Conservation (phyloP, 2,329 filamentous ascomycete genomes). For the Fusarium annulatum region DNA sequence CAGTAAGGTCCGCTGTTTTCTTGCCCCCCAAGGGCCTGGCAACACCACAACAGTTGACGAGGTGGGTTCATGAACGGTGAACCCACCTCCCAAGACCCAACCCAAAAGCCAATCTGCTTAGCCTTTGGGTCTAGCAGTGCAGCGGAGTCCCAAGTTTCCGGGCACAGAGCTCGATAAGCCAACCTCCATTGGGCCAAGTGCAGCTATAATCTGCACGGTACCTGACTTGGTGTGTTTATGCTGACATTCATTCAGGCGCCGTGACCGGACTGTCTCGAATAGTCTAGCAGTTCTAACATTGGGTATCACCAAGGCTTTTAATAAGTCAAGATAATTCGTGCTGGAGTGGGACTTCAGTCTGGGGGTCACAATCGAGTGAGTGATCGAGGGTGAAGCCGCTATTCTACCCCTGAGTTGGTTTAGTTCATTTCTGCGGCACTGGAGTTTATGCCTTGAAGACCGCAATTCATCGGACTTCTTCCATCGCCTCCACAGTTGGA, state of each 20-base stretch:
- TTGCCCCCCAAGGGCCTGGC: not conserved
- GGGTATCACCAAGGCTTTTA: slow-evolving; percentile 1
- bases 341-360: slow-evolving; percentile 6
- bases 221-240: slow-evolving; percentile 22
- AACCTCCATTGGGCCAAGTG: slow-evolving; percentile 12
- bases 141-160: slow-evolving; percentile 34
- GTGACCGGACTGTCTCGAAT: slow-evolving; percentile 1
- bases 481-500: slow-evolving; percentile 4
- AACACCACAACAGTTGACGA: slow-evolving; percentile 9
- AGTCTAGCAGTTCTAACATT: not conserved
- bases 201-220: slow-evolving; percentile 17
- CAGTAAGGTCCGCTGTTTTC: too few relatives aligned
- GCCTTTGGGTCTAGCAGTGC: slow-evolving; percentile 13
- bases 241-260: slow-evolving; percentile 12
- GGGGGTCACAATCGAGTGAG: slow-evolving; percentile 3
- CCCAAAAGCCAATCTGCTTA: slow-evolving; percentile 21
- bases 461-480: slow-evolving; percentile 15
- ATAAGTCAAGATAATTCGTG: not conserved
- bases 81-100: slow-evolving; percentile 6
- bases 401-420: slow-evolving; percentile 17
- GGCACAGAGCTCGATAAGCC: slow-evolving; percentile 21
- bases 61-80: slow-evolving; percentile 29
- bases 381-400: not conserved
- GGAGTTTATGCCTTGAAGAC: slow-evolving; percentile 6
- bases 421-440: slow-evolving; percentile 12